These are phyloP conservation scores for Pseudopediastrum boryanum DNA, from an alignment of 139 green algal species.

Conservation along the genomic window DNA sequence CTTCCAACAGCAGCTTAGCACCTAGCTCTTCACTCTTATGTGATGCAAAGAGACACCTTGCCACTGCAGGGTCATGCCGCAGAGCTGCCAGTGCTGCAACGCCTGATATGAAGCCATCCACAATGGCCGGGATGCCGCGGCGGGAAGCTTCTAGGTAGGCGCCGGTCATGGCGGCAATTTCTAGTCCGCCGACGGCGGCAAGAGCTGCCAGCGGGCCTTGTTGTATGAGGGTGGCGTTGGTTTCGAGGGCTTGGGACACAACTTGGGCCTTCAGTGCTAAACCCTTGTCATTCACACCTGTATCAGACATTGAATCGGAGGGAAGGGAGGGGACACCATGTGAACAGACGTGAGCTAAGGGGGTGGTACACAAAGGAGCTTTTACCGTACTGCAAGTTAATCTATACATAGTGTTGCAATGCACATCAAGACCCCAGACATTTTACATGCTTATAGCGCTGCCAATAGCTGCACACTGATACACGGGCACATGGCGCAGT, in stretches of 20 bases:
- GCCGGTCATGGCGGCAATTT: constrained; percentile 54
- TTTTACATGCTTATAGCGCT: too few relatives aligned
- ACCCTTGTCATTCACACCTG: constrained; percentile 49
- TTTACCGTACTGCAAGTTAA: too few relatives aligned
- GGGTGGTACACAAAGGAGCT: too few relatives aligned
- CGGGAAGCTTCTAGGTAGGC: constrained; percentile 29
- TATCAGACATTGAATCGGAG: too few relatives aligned
- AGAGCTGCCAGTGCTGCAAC: constrained; percentile 48
- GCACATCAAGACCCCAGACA: too few relatives aligned
- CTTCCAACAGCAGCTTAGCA: constrained; percentile 27
- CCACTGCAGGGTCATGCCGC: constrained; percentile 20
- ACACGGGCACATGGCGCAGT: too few relatives aligned
- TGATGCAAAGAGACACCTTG: constrained; percentile 41
- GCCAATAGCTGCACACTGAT: too few relatives aligned
- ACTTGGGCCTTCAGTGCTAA: constrained; percentile 36
- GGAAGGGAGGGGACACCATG: too few relatives aligned
- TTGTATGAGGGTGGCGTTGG: constrained; percentile 33
- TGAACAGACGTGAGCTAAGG: too few relatives aligned
- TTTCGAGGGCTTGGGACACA: constrained; percentile 37
- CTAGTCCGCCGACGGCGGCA: constrained; percentile 51
- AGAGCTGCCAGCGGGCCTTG: constrained; percentile 22
- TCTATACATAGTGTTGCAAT: too few relatives aligned
- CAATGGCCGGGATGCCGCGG: constrained; percentile 36
- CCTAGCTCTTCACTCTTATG: constrained; percentile 51
- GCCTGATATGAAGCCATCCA: constrained; percentile 54